A percentile compares a stretch with the other conserved stretches of the same genome.
phyloP scores from a whole-genome alignment of 495 filamentous ascomycete genomes.

The Aspergillus sparsus region DNA sequence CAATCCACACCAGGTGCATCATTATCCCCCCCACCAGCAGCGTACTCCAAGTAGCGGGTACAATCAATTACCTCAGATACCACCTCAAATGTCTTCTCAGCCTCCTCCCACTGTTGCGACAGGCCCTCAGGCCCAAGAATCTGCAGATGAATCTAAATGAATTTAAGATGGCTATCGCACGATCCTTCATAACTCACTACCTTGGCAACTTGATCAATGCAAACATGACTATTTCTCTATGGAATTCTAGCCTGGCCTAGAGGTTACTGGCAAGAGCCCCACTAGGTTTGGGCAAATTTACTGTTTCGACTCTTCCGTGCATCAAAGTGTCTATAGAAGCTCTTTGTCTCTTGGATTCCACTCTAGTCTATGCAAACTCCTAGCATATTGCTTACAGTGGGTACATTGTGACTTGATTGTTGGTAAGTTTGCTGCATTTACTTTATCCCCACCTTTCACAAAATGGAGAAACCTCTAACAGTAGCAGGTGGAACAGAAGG shows the following conservation, averaged over 20 bases:
- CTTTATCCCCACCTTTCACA: neutral
- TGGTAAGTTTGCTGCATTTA: slow-evolving; percentile 13
- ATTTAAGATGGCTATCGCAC: slow-evolving; percentile 10
- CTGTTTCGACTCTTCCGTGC: slow-evolving; percentile 6
- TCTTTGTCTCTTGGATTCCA: slow-evolving; percentile 18
- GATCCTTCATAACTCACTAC: slow-evolving; percentile 10
- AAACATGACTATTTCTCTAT: slow-evolving; percentile 6
- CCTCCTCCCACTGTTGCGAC: slow-evolving; percentile 40
- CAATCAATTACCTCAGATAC: slow-evolving; percentile 53
- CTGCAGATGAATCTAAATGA: slow-evolving; percentile 61
- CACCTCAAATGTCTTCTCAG: slow-evolving; percentile 48
- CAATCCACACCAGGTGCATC: slow-evolving; percentile 66
- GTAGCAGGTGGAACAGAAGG: slow-evolving; percentile 1
- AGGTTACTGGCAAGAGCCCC: slow-evolving; percentile 5
- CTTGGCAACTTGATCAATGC: slow-evolving; percentile 7
- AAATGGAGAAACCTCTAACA: slow-evolving; percentile 2
- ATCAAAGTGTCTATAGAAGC: slow-evolving; percentile 16
- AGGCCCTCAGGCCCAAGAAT: slow-evolving; percentile 45
- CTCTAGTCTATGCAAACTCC: slow-evolving; percentile 12
- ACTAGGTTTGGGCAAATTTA: slow-evolving; percentile 9
- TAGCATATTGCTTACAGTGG: slow-evolving; percentile 18
- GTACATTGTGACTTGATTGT: slow-evolving; percentile 15
- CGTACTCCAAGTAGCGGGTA: slow-evolving; percentile 61
- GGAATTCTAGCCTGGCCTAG: slow-evolving; percentile 5
- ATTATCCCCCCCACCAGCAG: slow-evolving; percentile 62